These are phyloP conservation scores for Gliomastix tumulicola DNA, from an alignment of 2,329 filamentous ascomycete genomes.

Conservation along the genomic window DNA sequence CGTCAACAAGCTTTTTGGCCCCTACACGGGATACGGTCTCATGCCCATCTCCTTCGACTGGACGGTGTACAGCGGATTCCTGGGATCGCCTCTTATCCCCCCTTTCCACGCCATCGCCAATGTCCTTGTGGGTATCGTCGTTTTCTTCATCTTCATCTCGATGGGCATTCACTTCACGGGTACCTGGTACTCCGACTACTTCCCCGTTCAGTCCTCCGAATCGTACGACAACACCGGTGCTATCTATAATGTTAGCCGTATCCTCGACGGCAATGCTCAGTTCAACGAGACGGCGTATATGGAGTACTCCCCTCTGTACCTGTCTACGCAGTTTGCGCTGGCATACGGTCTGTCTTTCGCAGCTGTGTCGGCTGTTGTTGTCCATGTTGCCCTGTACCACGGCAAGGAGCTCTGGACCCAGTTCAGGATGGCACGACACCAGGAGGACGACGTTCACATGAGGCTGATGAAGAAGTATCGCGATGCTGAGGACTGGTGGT, in stretches of 20 bases:
- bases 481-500: slow-evolving; percentile 55
- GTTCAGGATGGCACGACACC: slow-evolving; percentile 45
- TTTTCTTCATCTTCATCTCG: slow-evolving; percentile 51
- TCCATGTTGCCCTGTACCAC: slow-evolving; percentile 49
- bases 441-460: slow-evolving; percentile 55
- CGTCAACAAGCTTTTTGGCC: slow-evolving; percentile 59
- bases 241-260: slow-evolving; percentile 52
- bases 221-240: slow-evolving; percentile 59
- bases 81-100: slow-evolving; percentile 42
- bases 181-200: slow-evolving; percentile 49
- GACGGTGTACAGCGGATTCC: slow-evolving; percentile 38
- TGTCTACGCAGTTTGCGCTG: slow-evolving; percentile 54
- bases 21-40: slow-evolving; percentile 48
- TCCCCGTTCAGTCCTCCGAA: slow-evolving; percentile 53
- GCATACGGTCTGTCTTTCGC: slow-evolving; percentile 60
- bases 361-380: slow-evolving; percentile 54
- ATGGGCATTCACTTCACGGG: slow-evolving; percentile 53
- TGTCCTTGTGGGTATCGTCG: slow-evolving; percentile 41
- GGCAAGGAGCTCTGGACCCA: slow-evolving; percentile 47
- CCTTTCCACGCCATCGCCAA: slow-evolving; percentile 50
- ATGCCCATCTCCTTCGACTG: slow-evolving; percentile 55
- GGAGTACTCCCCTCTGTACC: slow-evolving; percentile 58
- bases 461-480: slow-evolving; percentile 54
- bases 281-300: slow-evolving; percentile 56
- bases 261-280: slow-evolving; percentile 47